These are phyloP conservation scores for Taxillus chinensis DNA, from an alignment of 164 flowering plant species.

Conservation along the genomic window DNA sequence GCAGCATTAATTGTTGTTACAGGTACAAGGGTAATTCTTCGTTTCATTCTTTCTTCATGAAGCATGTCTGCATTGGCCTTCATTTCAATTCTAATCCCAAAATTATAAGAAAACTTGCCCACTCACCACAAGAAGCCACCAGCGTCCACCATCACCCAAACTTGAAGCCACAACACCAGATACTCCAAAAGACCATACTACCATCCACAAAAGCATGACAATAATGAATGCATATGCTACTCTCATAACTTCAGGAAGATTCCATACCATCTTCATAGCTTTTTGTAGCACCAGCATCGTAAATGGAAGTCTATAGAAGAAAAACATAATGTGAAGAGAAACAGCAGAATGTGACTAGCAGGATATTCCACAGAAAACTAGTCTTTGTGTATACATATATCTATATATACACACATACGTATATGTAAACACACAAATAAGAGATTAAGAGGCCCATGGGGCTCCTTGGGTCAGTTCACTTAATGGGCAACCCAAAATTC, in stretches of 20 bases:
- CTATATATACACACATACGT: no score
- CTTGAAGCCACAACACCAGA: conserved; percentile 92
- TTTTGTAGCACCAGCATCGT: conserved; percentile 88
- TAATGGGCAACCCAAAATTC: no score
- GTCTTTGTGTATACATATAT: no score
- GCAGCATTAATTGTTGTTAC: conserved; percentile 7
- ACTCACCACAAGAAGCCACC: conserved; percentile 99
- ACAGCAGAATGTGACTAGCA: not conserved
- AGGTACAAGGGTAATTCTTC: not conserved
- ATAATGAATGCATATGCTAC: conserved; percentile 75
- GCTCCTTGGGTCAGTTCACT: no score
- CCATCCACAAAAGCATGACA: conserved; percentile 90
- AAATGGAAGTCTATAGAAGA: conserved; percentile 70
- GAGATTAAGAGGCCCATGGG: no score
- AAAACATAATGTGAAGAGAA: conserved; percentile 2
- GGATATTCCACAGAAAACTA: not conserved
- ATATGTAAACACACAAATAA: no score
- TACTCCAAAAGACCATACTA: conserved; percentile 92
- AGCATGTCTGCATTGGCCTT: conserved; percentile 1
- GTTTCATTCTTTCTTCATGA: not conserved
- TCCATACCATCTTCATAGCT: conserved; percentile 87
- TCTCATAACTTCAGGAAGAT: conserved; percentile 74
- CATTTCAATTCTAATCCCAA: conserved; percentile 8
- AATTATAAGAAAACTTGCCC: conserved; percentile 67
- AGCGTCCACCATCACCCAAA: conserved; percentile 67